Conservation (phyloP, 176 grass and related monocot genomes). For the Musa acuminata region DNA sequence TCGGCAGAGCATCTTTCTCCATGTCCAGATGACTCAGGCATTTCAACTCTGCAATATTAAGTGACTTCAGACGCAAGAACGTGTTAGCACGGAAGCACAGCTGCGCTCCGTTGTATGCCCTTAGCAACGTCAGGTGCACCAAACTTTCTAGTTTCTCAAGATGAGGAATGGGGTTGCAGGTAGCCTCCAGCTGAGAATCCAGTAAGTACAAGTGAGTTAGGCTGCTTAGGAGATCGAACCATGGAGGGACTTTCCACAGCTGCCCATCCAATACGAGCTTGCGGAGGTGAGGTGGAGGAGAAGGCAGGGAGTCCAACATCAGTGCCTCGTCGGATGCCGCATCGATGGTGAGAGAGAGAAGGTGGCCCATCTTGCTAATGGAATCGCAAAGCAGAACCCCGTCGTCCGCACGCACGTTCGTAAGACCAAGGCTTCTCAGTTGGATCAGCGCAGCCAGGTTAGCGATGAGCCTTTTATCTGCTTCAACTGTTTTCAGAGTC, state of each 20-base stretch:
- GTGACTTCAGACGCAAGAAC: background rate
- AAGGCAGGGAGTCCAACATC: background rate
- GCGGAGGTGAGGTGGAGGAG: constrained; percentile 4
- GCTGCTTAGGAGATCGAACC: constrained; percentile 8
- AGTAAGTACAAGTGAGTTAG: constrained; percentile 14
- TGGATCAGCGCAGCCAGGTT: background rate
- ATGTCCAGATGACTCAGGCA: background rate
- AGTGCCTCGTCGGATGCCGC: background rate
- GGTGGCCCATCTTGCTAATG: background rate
- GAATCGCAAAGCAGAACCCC: background rate
- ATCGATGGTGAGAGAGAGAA: background rate
- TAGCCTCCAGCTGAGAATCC: background rate
- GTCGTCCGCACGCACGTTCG: background rate
- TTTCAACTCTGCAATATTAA: background rate
- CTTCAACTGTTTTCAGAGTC: constrained; percentile 16
- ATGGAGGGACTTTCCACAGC: background rate
- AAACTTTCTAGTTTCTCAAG: background rate
- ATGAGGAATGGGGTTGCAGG: background rate
- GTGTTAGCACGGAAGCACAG: background rate
- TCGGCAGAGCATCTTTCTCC: background rate
- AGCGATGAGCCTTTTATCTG: background rate
- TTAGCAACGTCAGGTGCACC: background rate
- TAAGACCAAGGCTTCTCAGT: constrained; percentile 1
- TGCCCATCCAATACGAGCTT: constrained; percentile 16
- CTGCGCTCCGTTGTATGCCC: background rate